These are phyloP conservation scores for Vararia minispora DNA, from an alignment of 768 basidiomycete species.

Conservation along the genomic window DNA sequence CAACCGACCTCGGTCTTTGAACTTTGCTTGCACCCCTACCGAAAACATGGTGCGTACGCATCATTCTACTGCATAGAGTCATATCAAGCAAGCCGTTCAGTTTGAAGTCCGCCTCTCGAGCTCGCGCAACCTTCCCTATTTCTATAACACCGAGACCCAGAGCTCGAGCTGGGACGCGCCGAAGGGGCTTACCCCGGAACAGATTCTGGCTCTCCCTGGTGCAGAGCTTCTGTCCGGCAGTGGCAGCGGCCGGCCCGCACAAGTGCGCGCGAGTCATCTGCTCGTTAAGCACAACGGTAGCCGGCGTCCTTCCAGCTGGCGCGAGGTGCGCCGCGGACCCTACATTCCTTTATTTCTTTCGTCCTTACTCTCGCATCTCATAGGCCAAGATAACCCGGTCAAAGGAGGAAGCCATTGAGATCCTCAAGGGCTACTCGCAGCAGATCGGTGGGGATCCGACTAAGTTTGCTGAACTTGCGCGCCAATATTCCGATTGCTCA, in stretches of 20 bases:
- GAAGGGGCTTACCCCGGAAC: conserved; percentile 41
- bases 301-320: conserved; percentile 74
- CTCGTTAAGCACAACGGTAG: conserved; percentile 85
- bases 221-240: conserved; percentile 37
- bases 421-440: conserved; percentile 51
- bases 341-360: neutral
- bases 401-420: conserved; percentile 82
- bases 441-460: conserved; percentile 41
- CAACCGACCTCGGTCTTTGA: neutral
- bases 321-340: conserved; percentile 42
- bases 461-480: conserved; percentile 72
- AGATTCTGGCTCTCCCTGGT: conserved; percentile 57
- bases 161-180: conserved; percentile 79
- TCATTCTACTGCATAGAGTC: neutral
- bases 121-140: conserved; percentile 75
- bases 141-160: conserved; percentile 63
- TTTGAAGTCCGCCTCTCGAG: conserved; percentile 75
- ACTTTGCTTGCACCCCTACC: neutral
- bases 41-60: neutral
- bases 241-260: conserved; percentile 23
- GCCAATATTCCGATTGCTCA: conserved; percentile 77
- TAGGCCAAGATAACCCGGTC: conserved; percentile 73
- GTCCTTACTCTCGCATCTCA: neutral
- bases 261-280: conserved; percentile 91
- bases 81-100: neutral